These are phyloP conservation scores for Quercus mongolica DNA, from an alignment of 306 rosid genomes.

Conservation along the genomic window DNA sequence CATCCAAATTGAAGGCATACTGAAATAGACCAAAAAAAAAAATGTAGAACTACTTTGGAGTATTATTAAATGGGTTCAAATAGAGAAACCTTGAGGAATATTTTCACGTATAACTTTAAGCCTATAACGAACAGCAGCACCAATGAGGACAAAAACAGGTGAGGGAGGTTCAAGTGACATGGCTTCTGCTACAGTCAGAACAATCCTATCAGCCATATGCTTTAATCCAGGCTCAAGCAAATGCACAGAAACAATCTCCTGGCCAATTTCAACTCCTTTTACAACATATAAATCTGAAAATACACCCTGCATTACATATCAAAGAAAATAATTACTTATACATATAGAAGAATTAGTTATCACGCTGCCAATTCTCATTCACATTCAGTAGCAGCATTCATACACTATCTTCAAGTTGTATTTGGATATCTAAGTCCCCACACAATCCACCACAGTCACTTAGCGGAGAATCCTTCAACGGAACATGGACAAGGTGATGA, in stretches of 20 bases:
- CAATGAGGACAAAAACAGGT: constrained; percentile 81
- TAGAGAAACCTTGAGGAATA: constrained; percentile 68
- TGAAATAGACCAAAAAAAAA: background rate
- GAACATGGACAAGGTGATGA: constrained; percentile 84
- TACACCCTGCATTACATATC: constrained; percentile 72
- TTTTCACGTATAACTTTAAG: constrained; percentile 79
- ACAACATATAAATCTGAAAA: constrained; percentile 86
- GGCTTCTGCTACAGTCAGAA: constrained; percentile 95
- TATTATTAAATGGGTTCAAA: constrained; percentile 7
- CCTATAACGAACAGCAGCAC: constrained; percentile 64
- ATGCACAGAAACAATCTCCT: constrained; percentile 71
- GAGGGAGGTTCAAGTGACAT: constrained; percentile 91
- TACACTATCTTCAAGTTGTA: constrained; percentile 85
- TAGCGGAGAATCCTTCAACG: constrained; percentile 86
- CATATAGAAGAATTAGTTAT: constrained; percentile 14
- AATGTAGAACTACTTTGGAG: constrained; percentile 4
- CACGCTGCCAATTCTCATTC: constrained; percentile 23
- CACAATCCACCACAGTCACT: constrained; percentile 91
- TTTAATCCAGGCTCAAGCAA: constrained; percentile 68
- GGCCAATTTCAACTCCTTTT: constrained; percentile 86
- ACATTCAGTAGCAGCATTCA: constrained; percentile 35
- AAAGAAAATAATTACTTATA: constrained; percentile 19
- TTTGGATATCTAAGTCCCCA: constrained; percentile 84
- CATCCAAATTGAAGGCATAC: constrained; percentile 19
- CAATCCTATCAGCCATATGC: constrained; percentile 69